Percentiles rank a stretch among this genome's conserved stretches.
Conservation (phyloP, 768 basidiomycete genomes). For the Lactifluus pinguis region DNA sequence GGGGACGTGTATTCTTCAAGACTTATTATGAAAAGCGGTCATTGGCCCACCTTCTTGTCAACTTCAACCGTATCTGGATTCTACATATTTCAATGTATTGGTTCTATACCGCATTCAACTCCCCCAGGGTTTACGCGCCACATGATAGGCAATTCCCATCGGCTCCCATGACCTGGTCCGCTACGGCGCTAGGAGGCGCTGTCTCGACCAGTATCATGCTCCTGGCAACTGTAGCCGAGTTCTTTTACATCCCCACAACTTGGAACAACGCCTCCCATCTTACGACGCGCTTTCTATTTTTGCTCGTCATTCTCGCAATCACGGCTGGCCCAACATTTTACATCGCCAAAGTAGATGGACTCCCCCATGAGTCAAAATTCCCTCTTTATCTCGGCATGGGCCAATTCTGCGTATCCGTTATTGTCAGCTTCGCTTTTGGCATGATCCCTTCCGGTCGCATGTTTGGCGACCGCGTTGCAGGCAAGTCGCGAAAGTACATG, state of each 20-base stretch:
- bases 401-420: slow-evolving; percentile 86
- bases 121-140: slow-evolving; percentile 83
- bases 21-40: slow-evolving; percentile 98
- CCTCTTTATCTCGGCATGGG: slow-evolving; percentile 89
- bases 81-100: slow-evolving; percentile 89
- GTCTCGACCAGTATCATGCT: slow-evolving; percentile 94
- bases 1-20: slow-evolving; percentile 96
- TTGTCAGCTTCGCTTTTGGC: slow-evolving; percentile 75
- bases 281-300: slow-evolving; percentile 85
- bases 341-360: slow-evolving; percentile 75
- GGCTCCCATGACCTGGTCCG: slow-evolving; percentile 90
- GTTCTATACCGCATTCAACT: slow-evolving; percentile 98
- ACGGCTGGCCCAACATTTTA: slow-evolving; percentile 93
- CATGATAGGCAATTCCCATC: slow-evolving; percentile 56
- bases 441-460: slow-evolving; percentile 92
- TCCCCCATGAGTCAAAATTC: slow-evolving; percentile 47
- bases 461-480: slow-evolving; percentile 97
- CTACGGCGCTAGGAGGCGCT: slow-evolving; percentile 90
- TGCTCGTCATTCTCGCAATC: slow-evolving; percentile 84
- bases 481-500: slow-evolving; percentile 96
- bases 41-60: slow-evolving; percentile 85
- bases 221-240: slow-evolving; percentile 86
- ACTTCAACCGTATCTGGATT: slow-evolving; percentile 99
- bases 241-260: slow-evolving; percentile 93
- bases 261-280: slow-evolving; percentile 99